Base-by-base conservation (phyloP, 2,329 filamentous ascomycete species). In the Talaromyces sp. region DNA sequence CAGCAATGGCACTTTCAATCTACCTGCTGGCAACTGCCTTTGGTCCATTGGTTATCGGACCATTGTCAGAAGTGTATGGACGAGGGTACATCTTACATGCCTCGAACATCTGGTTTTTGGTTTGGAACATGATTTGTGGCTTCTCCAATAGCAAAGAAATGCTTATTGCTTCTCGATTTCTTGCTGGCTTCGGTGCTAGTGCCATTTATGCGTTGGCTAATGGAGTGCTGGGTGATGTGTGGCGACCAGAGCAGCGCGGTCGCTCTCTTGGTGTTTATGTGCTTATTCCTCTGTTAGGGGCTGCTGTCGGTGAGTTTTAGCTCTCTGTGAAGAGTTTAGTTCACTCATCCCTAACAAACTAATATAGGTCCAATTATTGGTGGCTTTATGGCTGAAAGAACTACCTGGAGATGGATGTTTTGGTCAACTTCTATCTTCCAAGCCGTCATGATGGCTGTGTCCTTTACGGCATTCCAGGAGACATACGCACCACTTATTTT, bases 401-500 rank as follows among this genome's bases (percentile, higher is more conserved):
- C 58, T 2, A 62, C 56, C 40, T 64, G 63, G 63, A 56, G 61
- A 2, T 65, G 60, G 63, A 61, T 59, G 33, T 64, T 64, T 36
- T 87, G 80, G 69, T 77, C 82, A 0, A 86, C 83, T 0, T 81
- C 82, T 1, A 84, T 88, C 52, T 77, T 77, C 54, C 82, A 82
- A 49, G 82, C 77, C 10, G 55, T 82, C 19, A 80, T 88, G 48
- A 83, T 86, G 62, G 58, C 77, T n/a, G 70, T 80, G 4, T 85
- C 85, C 2, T 70, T 87, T 51, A 80, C 82, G 64, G 78, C 83
- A 48, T 75, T 83, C 9, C 75, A 77, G 45, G 85, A 87, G 64
- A 86, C 84, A 0, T 87, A 86, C 65, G 79, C 78, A 0, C 83
- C 85, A 0, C 80, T 82, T 9, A 77, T 89, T 2, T 78, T 88